These are phyloP conservation scores for Paecilomyces formosus DNA, from an alignment of 2,329 filamentous ascomycete species.

Conservation along the genomic window DNA sequence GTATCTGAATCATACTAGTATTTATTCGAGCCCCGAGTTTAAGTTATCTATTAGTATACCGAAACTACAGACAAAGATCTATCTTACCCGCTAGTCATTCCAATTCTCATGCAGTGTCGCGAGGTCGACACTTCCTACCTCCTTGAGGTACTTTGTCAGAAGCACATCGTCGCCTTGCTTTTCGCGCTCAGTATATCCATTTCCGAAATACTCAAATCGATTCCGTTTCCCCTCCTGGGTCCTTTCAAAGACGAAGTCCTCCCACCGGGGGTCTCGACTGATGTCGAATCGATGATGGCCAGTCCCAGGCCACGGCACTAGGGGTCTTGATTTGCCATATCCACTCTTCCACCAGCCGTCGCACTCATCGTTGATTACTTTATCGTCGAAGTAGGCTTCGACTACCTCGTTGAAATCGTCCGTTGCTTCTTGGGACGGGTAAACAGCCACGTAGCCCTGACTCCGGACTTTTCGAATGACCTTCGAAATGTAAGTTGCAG, in stretches of 20 bases:
- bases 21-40: too few relatives aligned
- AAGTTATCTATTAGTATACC: too few relatives aligned
- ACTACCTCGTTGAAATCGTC: slow-evolving; percentile 3
- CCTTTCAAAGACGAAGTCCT: slow-evolving; percentile 3
- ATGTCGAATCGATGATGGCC: slow-evolving; percentile 4
- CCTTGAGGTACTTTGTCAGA: slow-evolving; percentile 3
- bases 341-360: slow-evolving; percentile 5
- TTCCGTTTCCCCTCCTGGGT: slow-evolving; percentile 1
- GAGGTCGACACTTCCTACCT: slow-evolving; percentile 3
- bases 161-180: not conserved
- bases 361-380: slow-evolving; percentile 1
- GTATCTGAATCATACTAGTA: too few relatives aligned
- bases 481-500: slow-evolving; percentile 1
- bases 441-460: slow-evolving; percentile 1
- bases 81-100: not conserved
- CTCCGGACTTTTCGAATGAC: slow-evolving; percentile 3
- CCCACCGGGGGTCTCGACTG: slow-evolving; percentile 3
- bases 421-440: slow-evolving; percentile 4
- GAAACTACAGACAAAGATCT: too few relatives aligned
- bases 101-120: slow-evolving; percentile 4
- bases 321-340: slow-evolving; percentile 1
- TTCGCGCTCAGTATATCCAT: slow-evolving; percentile 3
- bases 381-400: slow-evolving; percentile 1
- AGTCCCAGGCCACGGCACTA: slow-evolving; percentile 3
- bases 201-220: slow-evolving; percentile 4